Conservation (phyloP, 768 basidiomycete genomes). For the Trametes elegans region DNA sequence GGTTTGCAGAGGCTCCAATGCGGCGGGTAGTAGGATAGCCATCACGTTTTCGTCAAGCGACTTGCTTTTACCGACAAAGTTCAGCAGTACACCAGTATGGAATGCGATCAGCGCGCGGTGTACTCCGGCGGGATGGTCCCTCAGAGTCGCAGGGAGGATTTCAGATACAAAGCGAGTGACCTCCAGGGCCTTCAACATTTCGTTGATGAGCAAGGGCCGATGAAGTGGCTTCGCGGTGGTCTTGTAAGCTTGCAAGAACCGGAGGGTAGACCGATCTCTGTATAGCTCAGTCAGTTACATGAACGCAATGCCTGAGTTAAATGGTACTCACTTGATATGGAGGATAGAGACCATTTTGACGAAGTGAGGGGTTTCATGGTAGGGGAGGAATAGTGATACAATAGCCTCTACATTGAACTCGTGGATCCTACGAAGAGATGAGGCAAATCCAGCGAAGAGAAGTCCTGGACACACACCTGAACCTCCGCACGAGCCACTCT, state of each 20-base stretch:
- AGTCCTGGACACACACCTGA: constrained; percentile 67
- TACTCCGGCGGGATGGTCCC: constrained; percentile 33
- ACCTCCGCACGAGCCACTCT: constrained; percentile 93
- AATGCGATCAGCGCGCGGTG: constrained; percentile 78
- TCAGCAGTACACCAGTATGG: constrained; percentile 75
- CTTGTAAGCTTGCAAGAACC: constrained; percentile 73
- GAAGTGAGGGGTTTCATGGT: constrained; percentile 94
- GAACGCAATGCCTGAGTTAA: no score
- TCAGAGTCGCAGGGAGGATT: constrained; percentile 60
- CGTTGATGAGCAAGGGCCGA: constrained; percentile 67
- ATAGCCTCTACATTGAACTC: constrained; percentile 87
- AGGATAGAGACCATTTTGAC: constrained; percentile 89
- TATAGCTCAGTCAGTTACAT: constrained; percentile 1
- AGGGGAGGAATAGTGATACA: constrained; percentile 84
- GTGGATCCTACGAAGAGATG: constrained; percentile 57
- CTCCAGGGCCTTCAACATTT: constrained; percentile 67
- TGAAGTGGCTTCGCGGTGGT: constrained; percentile 74
- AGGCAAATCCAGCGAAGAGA: background rate
- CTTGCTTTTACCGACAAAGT: constrained; percentile 65
- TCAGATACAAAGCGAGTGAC: constrained; percentile 69
- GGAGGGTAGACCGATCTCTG: constrained; percentile 62
- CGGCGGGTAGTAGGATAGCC: constrained; percentile 62
- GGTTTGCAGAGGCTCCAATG: constrained; percentile 53
- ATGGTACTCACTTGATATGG: constrained; percentile 65
- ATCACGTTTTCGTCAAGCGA: constrained; percentile 62